Evolutionary conservation across 139 green algal genomes (phyloP), one percentile per base, ranked within the genome.

Genomic region (Picochlorum sp.): DNA sequence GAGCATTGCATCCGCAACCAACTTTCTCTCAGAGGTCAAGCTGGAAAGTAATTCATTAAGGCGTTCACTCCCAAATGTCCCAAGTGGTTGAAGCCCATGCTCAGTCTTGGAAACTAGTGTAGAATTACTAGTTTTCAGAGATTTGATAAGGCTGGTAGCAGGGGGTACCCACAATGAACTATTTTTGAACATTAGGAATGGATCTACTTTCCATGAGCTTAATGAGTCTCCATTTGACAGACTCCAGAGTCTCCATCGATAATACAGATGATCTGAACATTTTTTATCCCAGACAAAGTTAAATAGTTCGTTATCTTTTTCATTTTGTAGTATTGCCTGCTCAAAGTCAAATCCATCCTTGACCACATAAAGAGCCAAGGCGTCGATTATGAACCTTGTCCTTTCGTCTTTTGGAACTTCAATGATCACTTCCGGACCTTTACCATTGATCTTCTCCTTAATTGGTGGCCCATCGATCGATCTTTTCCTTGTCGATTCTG

Each of bases 131-230:
- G 78, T 66, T n/a, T 82, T 72, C 4, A 56, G 58, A 30, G 20
- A 34, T 13, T 45, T 57, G 4, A 55, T 57, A 21, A 76, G 15
- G 4, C 68, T 85, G 68, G 81, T 81, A 30, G 69, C 61, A 1
- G 79, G 78, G 4, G 80, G 78, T 1, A 86, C 20, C 79, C 75
- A 86, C 41, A 68, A 61, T 57, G 61, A 72, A 65, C 61, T 71
- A 16, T 65, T 85, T 62, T 86, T 82, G 52, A 98, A 79, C 90
- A 98, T 90, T 8, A 87, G 68, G 69, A 92, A 98, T 3, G 92
- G 89, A 63, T 96, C 92, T 23, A 92, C 84, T 45, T 84, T 77
- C 92, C 92, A 98, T 13, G 68, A 77, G n/a, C 72, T 54, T 63
- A 85, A 49, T 2, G 58, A 74, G 66, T 86, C 77, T 16, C 77